These are phyloP conservation scores for Phlyctochytrium arcticum DNA, from an alignment of 192 early-diverging fungal species.

Conservation along the genomic window DNA sequence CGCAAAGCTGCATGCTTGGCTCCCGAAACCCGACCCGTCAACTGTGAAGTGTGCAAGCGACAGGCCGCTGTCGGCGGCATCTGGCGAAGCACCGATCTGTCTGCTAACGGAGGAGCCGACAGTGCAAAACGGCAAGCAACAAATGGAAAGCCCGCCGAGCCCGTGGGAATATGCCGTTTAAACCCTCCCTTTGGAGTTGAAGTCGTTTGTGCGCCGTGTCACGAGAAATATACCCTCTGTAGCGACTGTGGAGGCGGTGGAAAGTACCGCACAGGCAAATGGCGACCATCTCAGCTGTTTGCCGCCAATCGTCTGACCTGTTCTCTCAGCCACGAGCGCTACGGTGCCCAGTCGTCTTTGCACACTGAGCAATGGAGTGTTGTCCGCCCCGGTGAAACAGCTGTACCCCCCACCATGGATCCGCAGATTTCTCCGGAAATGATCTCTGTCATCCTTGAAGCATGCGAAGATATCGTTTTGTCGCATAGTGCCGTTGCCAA, in stretches of 20 bases:
- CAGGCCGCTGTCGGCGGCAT: not conserved
- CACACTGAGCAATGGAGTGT: not conserved
- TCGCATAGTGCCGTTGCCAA: not conserved
- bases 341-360: not conserved
- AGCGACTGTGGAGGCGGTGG: conserved; percentile 4
- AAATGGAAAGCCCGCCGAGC: not conserved
- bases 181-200: not conserved
- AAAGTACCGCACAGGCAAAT: not conserved
- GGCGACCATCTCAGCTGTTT: not conserved
- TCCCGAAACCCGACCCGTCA: not conserved
- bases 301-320: not conserved
- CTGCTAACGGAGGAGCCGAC: not conserved
- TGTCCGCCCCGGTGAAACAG: not conserved
- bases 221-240: not conserved
- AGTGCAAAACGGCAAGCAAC: not conserved
- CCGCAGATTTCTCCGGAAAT: not conserved
- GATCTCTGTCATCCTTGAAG: not conserved
- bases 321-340: not conserved
- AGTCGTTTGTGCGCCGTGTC: conserved; percentile 7
- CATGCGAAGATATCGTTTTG: not conserved
- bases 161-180: not conserved
- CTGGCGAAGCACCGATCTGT: not conserved
- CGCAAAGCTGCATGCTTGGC: not conserved
- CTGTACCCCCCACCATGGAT: not conserved
- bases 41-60: not conserved